A percentile compares a stretch with the other conserved stretches of the same genome.
Conservation (phyloP, 768 basidiomycete genomes). For the Dentipellis fragilis region DNA sequence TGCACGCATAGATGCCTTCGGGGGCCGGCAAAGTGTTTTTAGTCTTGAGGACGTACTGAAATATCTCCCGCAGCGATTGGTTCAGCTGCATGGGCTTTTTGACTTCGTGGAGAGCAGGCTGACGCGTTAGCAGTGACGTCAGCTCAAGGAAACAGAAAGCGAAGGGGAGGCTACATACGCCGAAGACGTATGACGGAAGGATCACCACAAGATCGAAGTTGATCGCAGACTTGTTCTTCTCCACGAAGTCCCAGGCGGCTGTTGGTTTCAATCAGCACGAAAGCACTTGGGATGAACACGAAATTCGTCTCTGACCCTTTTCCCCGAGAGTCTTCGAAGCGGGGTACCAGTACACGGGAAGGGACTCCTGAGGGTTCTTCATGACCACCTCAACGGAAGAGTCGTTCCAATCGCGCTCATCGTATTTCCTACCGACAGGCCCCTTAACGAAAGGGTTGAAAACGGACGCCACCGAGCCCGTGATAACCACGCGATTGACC, state of each 20-base stretch:
- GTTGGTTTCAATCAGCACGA: background rate
- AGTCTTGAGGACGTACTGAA: background rate
- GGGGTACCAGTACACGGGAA: slow-evolving; percentile 15
- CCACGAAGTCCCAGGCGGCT: slow-evolving; percentile 26
- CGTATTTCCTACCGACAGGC: background rate
- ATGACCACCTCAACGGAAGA: slow-evolving; percentile 17
- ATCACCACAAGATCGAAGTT: slow-evolving; percentile 25
- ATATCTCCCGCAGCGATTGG: background rate
- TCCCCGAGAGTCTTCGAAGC: slow-evolving; percentile 28
- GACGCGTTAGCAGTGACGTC: background rate
- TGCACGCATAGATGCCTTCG: background rate
- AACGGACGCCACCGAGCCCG: slow-evolving; percentile 28
- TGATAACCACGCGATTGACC: slow-evolving; percentile 35
- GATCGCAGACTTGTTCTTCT: slow-evolving; percentile 16
- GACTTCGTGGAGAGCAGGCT: slow-evolving; percentile 2
- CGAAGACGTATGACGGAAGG: slow-evolving; percentile 23
- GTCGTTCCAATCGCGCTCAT: slow-evolving; percentile 24
- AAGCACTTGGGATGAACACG: background rate
- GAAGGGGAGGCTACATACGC: background rate
- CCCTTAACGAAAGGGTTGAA: slow-evolving; percentile 1
- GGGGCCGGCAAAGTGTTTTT: background rate
- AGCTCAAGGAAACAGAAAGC: too few relatives aligned
- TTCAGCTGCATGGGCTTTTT: background rate
- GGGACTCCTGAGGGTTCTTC: slow-evolving; percentile 20
- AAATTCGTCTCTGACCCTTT: slow-evolving; percentile 16